Base-by-base conservation (phyloP, 1,284 basidiomycete species). In the Microbotryomycetes sp. region DNA sequence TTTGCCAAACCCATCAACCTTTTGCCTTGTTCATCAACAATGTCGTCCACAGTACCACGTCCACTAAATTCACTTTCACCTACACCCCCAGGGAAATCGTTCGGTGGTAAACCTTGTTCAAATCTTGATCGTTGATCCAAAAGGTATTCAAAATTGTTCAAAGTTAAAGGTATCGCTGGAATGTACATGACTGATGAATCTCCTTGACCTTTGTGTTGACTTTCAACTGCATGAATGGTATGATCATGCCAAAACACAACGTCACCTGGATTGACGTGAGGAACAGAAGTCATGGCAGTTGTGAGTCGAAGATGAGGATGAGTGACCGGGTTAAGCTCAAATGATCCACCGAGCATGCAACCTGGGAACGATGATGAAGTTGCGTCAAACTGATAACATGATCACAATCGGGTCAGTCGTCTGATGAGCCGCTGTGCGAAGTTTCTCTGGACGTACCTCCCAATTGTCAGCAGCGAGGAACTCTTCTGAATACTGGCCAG, bases 241-340 rank as follows among this genome's bases (percentile, higher is more conserved):
- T 89, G 85, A 80, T 61, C 80, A 73, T 91, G 89, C 89, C 89
- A 89, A 69, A 84, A 86, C 0, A 87, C 85, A 71, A 86, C 84
- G 73, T 89, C 86, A 0, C 88, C 88, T 0, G 88, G 86, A 45
- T 79, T 78, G 1, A 85, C 81, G 16, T 62, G 73, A 4, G 83
- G 82, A 26, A 85, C 78, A 3, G 86, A 84, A 23, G 84, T 82
- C 86, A 92, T 90, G 1, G 84, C 86, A 63, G 80, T 72, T 14
- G 78, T 79, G 6, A 90, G 77, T 60, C 78, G 72, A 45, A 90
- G 74, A 74, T 91, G 87, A 0, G 88, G 89, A 70, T 90, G 88
- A 0, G 84, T 84, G 19, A 56, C 64, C 28, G 81, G 78, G 58
- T 77, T 83, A 42, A 88, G 74, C 70, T 87, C 84, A 72, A 88